phyloP scores from a whole-genome alignment of 768 basidiomycete species.

The Russula lepida region DNA sequence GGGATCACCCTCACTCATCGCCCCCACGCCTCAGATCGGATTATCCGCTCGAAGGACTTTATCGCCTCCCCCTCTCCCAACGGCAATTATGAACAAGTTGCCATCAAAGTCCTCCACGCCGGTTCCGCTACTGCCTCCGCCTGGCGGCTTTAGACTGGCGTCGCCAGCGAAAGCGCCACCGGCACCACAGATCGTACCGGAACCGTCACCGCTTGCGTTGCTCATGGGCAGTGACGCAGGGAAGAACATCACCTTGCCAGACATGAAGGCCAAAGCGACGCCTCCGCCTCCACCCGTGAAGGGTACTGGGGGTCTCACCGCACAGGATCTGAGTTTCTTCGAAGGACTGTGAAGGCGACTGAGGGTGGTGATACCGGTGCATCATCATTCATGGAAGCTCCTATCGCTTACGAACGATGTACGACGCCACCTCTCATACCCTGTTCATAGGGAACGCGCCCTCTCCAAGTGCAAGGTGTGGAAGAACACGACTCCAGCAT shows the following conservation, averaged over 20 bases:
- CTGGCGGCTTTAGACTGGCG: background rate
- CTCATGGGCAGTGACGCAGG: background rate
- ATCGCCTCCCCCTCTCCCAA: background rate
- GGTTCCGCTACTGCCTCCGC: conserved; percentile 12
- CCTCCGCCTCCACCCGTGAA: conserved; percentile 18
- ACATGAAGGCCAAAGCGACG: background rate
- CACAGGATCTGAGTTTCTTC: conserved; percentile 83
- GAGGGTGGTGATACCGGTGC: too few relatives aligned
- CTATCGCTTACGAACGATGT: background rate
- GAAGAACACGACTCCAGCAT: background rate
- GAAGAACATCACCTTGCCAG: conserved; percentile 9
- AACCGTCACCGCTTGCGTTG: conserved; percentile 19
- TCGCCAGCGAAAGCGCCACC: background rate
- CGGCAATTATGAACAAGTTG: background rate
- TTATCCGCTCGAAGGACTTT: background rate
- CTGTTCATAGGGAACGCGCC: background rate
- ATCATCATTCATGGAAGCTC: background rate
- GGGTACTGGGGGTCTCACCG: conserved; percentile 52
- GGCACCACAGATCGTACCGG: conserved; percentile 1
- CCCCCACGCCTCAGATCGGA: background rate
- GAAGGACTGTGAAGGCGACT: conserved; percentile 50
- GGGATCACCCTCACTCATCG: background rate
- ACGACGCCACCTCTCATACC: background rate
- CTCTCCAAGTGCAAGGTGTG: background rate
- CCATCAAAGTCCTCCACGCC: background rate